Evolutionary conservation across 257 asterid genomes (phyloP).

Genomic region (Schizonepeta tenuifolia): DNA sequence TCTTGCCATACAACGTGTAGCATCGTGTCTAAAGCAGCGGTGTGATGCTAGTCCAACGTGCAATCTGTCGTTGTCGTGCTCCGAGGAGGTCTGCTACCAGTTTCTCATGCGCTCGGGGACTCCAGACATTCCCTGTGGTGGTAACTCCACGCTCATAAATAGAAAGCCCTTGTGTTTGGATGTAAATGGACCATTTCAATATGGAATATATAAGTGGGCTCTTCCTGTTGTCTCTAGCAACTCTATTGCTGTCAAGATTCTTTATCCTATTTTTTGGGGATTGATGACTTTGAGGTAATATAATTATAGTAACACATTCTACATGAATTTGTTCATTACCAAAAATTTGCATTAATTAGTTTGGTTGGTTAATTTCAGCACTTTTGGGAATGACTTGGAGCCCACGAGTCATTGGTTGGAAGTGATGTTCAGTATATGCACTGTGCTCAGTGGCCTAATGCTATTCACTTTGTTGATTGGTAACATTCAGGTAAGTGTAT

Average conservation of each 20-base stretch:
- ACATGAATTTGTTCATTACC: too few relatives aligned
- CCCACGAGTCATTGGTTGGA: conserved; percentile 95
- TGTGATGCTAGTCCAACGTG: conserved; percentile 54
- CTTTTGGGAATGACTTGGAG: conserved; percentile 89
- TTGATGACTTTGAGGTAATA: conserved; percentile 94
- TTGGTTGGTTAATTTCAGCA: conserved; percentile 51
- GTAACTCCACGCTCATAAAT: conserved; percentile 46
- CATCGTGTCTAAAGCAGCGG: conserved; percentile 77
- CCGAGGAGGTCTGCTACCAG: conserved; percentile 80
- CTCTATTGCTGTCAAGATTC: conserved; percentile 79
- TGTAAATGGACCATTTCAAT: conserved; percentile 78
- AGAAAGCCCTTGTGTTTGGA: conserved; percentile 81
- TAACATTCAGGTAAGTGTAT: conserved; percentile 99
- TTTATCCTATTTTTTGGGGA: conserved; percentile 97
- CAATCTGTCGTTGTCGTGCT: conserved; percentile 65
- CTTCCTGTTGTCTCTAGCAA: conserved; percentile 91
- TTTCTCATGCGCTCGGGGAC: conserved; percentile 55
- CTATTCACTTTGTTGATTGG: conserved; percentile 89
- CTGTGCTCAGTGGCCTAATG: conserved; percentile 85
- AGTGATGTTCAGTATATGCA: conserved; percentile 82
- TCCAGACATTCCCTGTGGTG: conserved; percentile 61
- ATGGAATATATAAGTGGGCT: conserved; percentile 89
- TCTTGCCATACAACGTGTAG: conserved; percentile 89
- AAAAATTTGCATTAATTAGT: neutral
- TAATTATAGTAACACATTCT: neutral